These are phyloP conservation scores for Botrytis hyacinthi DNA, from an alignment of 2,329 filamentous ascomycete species.

Conservation along the genomic window DNA sequence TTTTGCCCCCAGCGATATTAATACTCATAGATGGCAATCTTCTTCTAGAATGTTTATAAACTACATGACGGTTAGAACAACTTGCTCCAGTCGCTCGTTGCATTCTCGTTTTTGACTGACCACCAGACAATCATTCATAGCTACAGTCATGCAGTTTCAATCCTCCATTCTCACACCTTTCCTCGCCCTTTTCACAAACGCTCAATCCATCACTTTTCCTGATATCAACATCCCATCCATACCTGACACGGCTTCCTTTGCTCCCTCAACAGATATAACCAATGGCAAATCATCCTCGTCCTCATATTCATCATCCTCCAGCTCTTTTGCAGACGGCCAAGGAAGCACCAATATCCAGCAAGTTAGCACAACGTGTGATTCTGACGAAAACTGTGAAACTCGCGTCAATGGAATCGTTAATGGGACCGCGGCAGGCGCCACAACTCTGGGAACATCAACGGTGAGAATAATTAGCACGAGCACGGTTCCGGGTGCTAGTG, in stretches of 20 bases:
- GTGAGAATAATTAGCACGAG: not conserved
- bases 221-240: not conserved
- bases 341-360: not conserved
- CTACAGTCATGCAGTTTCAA: not conserved
- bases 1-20: not conserved
- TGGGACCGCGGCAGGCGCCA: not conserved
- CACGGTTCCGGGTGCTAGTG: not conserved
- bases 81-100: not conserved
- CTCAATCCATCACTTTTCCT: not conserved
- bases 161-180: not conserved
- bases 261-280: not conserved
- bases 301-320: conserved; percentile 11
- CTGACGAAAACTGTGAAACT: conserved; percentile 7
- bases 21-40: not conserved
- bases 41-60: not conserved
- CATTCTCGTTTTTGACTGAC: not conserved
- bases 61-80: not conserved
- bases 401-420: not conserved
- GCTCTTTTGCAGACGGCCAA: not conserved
- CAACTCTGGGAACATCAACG: not conserved
- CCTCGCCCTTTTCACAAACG: not conserved
- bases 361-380: not conserved
- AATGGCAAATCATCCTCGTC: not conserved
- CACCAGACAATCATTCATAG: not conserved
- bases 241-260: not conserved